Conservation (phyloP, 176 grass and related monocot genomes). For the Hyparrhenia diplandra region DNA sequence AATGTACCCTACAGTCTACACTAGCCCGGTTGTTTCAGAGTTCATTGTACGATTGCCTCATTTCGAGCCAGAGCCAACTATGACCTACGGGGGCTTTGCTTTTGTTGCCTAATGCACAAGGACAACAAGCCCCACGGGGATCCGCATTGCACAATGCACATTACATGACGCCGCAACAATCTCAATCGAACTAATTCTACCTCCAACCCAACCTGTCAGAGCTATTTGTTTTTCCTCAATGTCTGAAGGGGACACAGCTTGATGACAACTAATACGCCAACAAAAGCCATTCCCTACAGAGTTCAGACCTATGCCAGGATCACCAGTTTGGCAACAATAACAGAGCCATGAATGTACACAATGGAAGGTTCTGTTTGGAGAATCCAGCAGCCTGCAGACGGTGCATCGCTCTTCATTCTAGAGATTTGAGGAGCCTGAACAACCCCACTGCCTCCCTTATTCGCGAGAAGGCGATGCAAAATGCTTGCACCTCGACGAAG, state of each 20-base stretch:
- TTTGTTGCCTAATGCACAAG: not conserved
- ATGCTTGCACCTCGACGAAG: slow-evolving; percentile 89
- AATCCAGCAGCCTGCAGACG: not conserved
- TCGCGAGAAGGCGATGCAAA: slow-evolving; percentile 86
- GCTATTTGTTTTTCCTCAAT: not conserved
- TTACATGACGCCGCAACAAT: not conserved
- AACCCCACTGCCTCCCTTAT: slow-evolving; percentile 84
- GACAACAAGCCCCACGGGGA: not conserved
- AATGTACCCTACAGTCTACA: not conserved
- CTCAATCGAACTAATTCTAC: not conserved
- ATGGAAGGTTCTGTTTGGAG: not conserved
- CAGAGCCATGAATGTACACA: slow-evolving; percentile 33
- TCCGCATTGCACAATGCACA: not conserved
- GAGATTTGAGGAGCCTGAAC: slow-evolving; percentile 86
- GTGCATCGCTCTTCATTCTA: slow-evolving; percentile 53
- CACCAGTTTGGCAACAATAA: not conserved
- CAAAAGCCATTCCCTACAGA: not conserved
- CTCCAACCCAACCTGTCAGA: not conserved
- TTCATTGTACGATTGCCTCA: not conserved
- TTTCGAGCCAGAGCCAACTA: not conserved
- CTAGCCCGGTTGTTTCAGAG: not conserved
- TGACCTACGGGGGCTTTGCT: not conserved
- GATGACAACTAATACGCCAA: not conserved
- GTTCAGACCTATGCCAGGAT: not conserved
- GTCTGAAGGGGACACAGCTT: not conserved